Base-by-base conservation (phyloP, 805 yeast genomes). In the Cyberlindnera americana region DNA sequence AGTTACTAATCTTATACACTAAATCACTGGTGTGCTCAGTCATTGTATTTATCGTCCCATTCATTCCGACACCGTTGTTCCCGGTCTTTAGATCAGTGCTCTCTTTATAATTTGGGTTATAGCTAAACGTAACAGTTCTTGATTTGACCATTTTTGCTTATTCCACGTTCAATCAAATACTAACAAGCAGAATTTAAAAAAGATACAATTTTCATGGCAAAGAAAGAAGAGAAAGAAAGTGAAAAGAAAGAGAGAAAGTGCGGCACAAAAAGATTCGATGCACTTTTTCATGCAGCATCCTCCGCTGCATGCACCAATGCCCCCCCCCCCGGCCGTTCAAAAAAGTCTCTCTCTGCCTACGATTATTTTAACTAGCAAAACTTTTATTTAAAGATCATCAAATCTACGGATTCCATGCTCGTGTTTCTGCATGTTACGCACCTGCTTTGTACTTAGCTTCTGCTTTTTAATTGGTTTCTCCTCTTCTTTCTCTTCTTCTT, bases 381-480 rank as follows among this genome's bases (percentile, higher is more conserved):
- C 15, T 8, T 9, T 25, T 49, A 79, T 37, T n/a, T n/a, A n/a
- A n/a, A 80, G 60, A 41, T 72, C 89, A 8, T 80, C 88, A 52
- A 83, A 83, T 49, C 65, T 75, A 29, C 72, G 66, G 37, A 82
- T 81, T 0, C 87, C 87, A 47, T 79, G 85, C 40, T 75, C 81
- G 38, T 73, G 77, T 23, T 67, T 67, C 33, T 72, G 78, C 42
- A 65, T 46, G 38, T 74, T 75, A 32, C 64, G 61, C 30, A 73
- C 48, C 46, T 74, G 78, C 44, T 74, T 74, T 13, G 72, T 60
- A 4, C 68, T 53, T 37, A 69, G 42, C 38, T 63, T 58, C 40
- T 62, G 64, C 33, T 56, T 54, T 19, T 56, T 55, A 7, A 26
- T 45, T 10, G 53, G 35, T 27, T 44, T 35, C 29, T 40, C 48